These are phyloP conservation scores for Ceratocystis variospora DNA, from an alignment of 2,329 filamentous ascomycete genomes.

Conservation along the genomic window DNA sequence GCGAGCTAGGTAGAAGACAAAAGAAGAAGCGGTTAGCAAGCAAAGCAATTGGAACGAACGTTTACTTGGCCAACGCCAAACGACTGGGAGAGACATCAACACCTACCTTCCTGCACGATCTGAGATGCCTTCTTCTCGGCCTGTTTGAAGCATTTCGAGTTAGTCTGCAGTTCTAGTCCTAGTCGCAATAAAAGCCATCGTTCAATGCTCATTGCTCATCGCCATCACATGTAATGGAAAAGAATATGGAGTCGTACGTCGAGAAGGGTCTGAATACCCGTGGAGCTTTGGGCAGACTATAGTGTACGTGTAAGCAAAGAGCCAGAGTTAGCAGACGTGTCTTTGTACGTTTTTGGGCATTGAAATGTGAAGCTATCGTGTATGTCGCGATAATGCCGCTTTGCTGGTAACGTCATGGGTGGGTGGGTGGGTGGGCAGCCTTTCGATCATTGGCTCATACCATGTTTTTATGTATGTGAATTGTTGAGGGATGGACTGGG, in stretches of 20 bases:
- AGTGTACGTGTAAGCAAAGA: not conserved
- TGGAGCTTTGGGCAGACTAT: constrained; percentile 94
- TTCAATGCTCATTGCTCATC: not conserved
- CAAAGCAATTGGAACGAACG: not conserved
- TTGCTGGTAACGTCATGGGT: not conserved
- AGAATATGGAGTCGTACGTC: constrained; percentile 51
- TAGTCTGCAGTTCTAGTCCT: not conserved
- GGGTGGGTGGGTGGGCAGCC: not conserved
- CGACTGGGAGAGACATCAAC: not conserved
- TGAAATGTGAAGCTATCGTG: not conserved
- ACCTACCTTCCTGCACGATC: constrained; percentile 88
- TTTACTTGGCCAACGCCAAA: not conserved
- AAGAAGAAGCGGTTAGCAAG: not conserved
- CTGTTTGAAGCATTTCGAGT: constrained; percentile 26
- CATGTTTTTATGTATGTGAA: not conserved
- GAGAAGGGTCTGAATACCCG: constrained; percentile 95
- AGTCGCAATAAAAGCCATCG: not conserved
- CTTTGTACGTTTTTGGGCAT: not conserved
- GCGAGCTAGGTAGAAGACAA: constrained; percentile 44
- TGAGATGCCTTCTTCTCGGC: constrained; percentile 97
- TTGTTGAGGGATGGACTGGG: not conserved
- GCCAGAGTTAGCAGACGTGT: not conserved
- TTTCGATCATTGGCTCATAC: not conserved
- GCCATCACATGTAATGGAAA: not conserved
- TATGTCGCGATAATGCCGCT: not conserved